Conservation (phyloP, 208 protist genomes). For the Balamuthia mandrillaris region DNA sequence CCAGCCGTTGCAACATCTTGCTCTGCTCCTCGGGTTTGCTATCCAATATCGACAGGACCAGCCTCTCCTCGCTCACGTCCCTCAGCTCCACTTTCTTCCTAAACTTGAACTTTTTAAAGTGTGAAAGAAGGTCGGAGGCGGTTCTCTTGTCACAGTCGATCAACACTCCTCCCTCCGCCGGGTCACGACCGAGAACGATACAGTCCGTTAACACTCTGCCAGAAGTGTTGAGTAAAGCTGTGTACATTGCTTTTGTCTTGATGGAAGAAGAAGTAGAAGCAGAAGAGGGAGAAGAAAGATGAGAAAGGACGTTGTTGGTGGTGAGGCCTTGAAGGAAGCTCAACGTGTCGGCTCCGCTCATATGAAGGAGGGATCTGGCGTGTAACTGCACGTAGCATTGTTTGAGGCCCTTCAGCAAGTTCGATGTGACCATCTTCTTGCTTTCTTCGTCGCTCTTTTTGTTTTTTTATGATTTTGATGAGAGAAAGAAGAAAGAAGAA, state of each 20-base stretch:
- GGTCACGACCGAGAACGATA: not conserved
- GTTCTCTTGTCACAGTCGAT: not conserved
- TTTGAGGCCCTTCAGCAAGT: too few species aligned
- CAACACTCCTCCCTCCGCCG: not conserved
- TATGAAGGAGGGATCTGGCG: not conserved
- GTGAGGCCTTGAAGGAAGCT: not conserved
- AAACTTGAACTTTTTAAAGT: too few species aligned
- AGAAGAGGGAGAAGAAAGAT: not conserved
- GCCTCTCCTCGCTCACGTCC: too few species aligned
- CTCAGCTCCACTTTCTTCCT: too few species aligned
- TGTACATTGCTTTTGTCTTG: not conserved
- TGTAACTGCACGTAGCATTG: too few species aligned
- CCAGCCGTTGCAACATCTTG: too few species aligned
- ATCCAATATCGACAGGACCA: too few species aligned
- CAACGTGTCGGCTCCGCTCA: not conserved
- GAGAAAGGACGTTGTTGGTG: not conserved
- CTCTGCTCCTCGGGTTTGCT: too few species aligned
- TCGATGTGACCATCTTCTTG: too few species aligned
- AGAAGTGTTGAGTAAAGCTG: not conserved
- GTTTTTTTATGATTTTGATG: too few species aligned
- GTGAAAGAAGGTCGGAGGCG: not conserved
- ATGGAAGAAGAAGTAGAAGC: not conserved
- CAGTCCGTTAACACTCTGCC: not conserved
- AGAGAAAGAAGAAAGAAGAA: too few species aligned
- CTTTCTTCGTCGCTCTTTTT: too few species aligned